Conservation (phyloP, 345 rosid species). For the Eucalyptus sp. region DNA sequence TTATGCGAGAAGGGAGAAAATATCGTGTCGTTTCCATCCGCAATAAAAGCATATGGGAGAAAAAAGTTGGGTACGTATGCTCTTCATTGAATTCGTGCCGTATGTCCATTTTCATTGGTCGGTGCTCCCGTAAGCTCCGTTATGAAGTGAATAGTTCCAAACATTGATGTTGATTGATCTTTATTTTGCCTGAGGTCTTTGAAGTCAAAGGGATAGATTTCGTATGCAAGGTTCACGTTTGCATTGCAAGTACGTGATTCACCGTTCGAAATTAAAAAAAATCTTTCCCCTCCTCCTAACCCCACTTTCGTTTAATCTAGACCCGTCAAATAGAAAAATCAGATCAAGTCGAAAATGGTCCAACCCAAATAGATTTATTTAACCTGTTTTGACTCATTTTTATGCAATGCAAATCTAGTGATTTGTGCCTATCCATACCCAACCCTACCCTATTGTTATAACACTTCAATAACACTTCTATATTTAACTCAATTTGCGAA, state of each 20-base stretch:
- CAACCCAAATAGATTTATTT: no score
- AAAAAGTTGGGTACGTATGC: background rate
- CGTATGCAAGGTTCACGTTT: background rate
- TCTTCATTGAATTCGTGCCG: background rate
- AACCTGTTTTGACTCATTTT: background rate
- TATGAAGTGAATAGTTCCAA: background rate
- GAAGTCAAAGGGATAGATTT: background rate
- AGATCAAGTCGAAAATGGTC: fast-evolving
- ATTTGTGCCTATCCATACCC: no score
- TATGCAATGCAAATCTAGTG: no score
- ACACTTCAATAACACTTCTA: background rate
- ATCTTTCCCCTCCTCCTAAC: background rate
- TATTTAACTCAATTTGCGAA: no score
- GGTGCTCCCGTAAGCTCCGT: background rate
- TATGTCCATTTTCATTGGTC: background rate
- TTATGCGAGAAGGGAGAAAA: background rate
- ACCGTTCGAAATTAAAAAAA: background rate
- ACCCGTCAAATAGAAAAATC: background rate
- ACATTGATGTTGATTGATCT: background rate
- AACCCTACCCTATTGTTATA: background rate
- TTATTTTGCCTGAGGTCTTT: background rate
- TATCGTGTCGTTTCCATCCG: background rate
- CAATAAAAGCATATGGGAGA: background rate
- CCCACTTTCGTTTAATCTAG: background rate
- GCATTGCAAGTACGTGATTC: background rate